Evolutionary conservation across 129 eudicot species (phyloP).

Genomic region (Centella asiatica): DNA sequence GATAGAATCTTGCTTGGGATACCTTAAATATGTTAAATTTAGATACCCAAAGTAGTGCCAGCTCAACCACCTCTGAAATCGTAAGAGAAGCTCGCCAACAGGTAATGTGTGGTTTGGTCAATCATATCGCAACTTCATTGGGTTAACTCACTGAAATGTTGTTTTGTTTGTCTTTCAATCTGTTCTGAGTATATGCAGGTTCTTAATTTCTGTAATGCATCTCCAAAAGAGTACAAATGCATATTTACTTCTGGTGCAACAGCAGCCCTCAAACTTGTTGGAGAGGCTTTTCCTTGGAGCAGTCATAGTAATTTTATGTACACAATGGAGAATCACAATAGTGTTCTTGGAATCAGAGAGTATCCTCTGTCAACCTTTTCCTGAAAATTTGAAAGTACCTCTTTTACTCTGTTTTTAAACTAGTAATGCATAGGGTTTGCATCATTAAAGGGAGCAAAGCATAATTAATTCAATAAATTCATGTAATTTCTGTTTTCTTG

Average conservation of each 20-base stretch:
- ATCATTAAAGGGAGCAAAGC: not conserved
- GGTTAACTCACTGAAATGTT: not conserved
- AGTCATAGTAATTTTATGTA: slow-evolving; percentile 70
- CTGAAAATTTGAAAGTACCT: not conserved
- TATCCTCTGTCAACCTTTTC: slow-evolving; percentile 33
- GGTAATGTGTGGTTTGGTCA: slow-evolving; percentile 26
- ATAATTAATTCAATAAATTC: no score
- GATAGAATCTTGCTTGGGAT: slow-evolving; percentile 5
- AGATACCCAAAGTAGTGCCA: slow-evolving; percentile 87
- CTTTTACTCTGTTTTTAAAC: no score
- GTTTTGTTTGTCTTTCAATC: not conserved
- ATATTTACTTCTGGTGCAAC: slow-evolving; percentile 97
- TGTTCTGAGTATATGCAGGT: slow-evolving; percentile 32
- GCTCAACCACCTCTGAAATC: slow-evolving; percentile 46
- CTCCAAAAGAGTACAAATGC: slow-evolving; percentile 79
- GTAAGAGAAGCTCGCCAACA: slow-evolving; percentile 69
- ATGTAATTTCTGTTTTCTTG: no score
- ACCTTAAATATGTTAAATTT: slow-evolving; percentile 39
- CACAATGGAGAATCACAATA: slow-evolving; percentile 91
- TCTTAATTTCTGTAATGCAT: slow-evolving; percentile 72
- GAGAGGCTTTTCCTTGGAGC: slow-evolving; percentile 96
- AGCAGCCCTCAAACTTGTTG: slow-evolving; percentile 87
- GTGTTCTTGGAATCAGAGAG: slow-evolving; percentile 97
- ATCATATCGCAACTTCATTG: not conserved
- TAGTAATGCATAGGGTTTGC: not conserved